These are phyloP conservation scores for Solanum ahanhuiri DNA, from an alignment of 257 asterid genomes.

Conservation along the genomic window DNA sequence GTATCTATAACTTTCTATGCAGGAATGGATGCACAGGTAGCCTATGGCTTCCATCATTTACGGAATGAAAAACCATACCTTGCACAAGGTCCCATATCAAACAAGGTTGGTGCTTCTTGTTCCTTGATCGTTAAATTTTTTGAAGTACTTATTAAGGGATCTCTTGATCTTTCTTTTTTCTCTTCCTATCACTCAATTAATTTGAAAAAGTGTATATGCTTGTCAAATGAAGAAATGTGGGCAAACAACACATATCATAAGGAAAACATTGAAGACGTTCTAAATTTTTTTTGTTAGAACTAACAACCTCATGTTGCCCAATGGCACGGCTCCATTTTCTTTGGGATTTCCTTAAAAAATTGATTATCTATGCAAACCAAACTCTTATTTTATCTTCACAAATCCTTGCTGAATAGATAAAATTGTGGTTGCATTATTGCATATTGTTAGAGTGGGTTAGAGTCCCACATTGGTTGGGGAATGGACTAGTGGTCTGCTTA, in stretches of 20 bases:
- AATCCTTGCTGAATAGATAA: background rate
- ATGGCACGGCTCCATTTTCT: background rate
- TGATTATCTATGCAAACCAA: background rate
- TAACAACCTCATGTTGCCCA: background rate
- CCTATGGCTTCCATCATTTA: slow-evolving; percentile 89
- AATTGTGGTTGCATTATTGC: background rate
- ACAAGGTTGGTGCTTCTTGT: slow-evolving; percentile 50
- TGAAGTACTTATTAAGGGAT: background rate
- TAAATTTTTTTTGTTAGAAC: background rate
- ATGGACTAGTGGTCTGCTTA: background rate
- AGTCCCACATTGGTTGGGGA: background rate
- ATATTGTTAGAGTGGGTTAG: background rate
- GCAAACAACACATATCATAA: background rate
- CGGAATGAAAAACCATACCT: slow-evolving; percentile 90
- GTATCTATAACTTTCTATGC: slow-evolving; percentile 1
- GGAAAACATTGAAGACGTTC: background rate
- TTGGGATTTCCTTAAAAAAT: background rate
- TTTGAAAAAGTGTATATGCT: background rate
- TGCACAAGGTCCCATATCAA: slow-evolving; percentile 90
- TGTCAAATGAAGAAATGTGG: background rate
- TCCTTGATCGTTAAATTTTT: background rate
- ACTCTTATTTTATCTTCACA: background rate
- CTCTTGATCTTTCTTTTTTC: background rate
- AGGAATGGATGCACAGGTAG: slow-evolving; percentile 99
- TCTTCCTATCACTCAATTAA: background rate